Base-by-base conservation (phyloP, 2,329 filamentous ascomycete genomes). In the Nannizziopsis barbatae region DNA sequence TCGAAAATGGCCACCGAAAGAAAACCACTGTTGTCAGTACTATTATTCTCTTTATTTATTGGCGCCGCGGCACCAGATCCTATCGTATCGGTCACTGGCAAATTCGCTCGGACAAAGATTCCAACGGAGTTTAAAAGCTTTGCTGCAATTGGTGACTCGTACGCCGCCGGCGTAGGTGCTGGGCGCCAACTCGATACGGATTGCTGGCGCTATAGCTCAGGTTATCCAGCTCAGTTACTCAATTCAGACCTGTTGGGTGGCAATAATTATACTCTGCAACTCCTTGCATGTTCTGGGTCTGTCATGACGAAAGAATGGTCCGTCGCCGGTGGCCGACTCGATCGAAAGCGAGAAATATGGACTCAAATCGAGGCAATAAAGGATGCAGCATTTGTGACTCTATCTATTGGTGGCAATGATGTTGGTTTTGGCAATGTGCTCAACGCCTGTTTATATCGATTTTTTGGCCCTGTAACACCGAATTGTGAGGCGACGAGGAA, bases 391-490 rank as follows among this genome's bases (percentile, higher is more conserved):
- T 36, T 61, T 18, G 53, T 56, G 3, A 60, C 54, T 7, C 42
- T 61, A 11, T 58, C 58, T 11, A 54, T 58, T 20, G 57, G 58
- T 17, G 59, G 59, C 3, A 61, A 61, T 49, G 47, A 49, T 15
- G 12, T 38, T 20, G 47, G 47, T 3, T 62, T 62, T 53, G 58
- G 57, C 22, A 49, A 51, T 22, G 48, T 61, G 12, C 54, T 61
- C 45, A 61, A 62, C 41, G 57, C 52, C 37, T 62, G 60, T 42
- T 37, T 60, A 11, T 59, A 59, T 50, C 51, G 56, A 18, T 61
- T 54, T 10, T 56, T 56, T 39, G 53, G 51, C 41, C 55, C 37
- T 11, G 39, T 36, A 3, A 46, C 53, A 7, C 47, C 47, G 7
- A 39, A 45, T 17, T 55, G 53, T n/a, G 45, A 44, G 7, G 41